These are phyloP conservation scores for Turritis glabra DNA, from an alignment of 345 rosid genomes.

Conservation along the genomic window DNA sequence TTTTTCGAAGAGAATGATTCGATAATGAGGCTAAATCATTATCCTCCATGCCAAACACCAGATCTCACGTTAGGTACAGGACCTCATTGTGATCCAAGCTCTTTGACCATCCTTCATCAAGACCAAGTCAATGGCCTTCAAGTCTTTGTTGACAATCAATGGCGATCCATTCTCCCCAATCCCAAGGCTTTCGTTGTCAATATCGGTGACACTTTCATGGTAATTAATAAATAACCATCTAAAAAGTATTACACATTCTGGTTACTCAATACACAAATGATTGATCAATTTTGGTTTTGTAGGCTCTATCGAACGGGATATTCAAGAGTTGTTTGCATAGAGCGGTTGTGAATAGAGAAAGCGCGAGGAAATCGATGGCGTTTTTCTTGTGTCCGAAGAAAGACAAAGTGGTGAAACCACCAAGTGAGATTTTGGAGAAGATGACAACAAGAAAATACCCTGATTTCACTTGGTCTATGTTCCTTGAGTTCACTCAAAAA, in stretches of 20 bases:
- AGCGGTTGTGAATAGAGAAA: slow-evolving; percentile 86
- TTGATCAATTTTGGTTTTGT: neutral
- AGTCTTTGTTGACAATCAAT: slow-evolving; percentile 80
- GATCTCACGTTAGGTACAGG: slow-evolving; percentile 95
- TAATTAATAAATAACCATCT: slow-evolving; percentile 34
- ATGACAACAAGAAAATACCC: slow-evolving; percentile 66
- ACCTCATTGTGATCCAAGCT: slow-evolving; percentile 99
- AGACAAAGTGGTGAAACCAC: slow-evolving; percentile 81
- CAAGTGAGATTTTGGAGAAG: slow-evolving; percentile 58
- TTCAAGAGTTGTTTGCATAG: slow-evolving; percentile 71
- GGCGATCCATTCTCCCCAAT: slow-evolving; percentile 78
- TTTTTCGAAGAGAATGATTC: slow-evolving; percentile 87
- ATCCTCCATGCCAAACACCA: slow-evolving; percentile 94
- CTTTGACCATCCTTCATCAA: slow-evolving; percentile 96
- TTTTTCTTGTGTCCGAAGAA: slow-evolving; percentile 88
- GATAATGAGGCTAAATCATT: slow-evolving; percentile 95
- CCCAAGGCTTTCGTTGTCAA: slow-evolving; percentile 85
- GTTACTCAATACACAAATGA: neutral
- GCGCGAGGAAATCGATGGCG: slow-evolving; percentile 85
- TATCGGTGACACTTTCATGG: slow-evolving; percentile 99
- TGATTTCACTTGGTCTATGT: slow-evolving; percentile 84
- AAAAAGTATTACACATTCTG: neutral
- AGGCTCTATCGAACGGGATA: slow-evolving; percentile 44
- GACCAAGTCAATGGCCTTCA: slow-evolving; percentile 95
- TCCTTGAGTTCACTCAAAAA: slow-evolving; percentile 88